Conservation (phyloP, 2,329 filamentous ascomycete species). For the Phoma sp. region DNA sequence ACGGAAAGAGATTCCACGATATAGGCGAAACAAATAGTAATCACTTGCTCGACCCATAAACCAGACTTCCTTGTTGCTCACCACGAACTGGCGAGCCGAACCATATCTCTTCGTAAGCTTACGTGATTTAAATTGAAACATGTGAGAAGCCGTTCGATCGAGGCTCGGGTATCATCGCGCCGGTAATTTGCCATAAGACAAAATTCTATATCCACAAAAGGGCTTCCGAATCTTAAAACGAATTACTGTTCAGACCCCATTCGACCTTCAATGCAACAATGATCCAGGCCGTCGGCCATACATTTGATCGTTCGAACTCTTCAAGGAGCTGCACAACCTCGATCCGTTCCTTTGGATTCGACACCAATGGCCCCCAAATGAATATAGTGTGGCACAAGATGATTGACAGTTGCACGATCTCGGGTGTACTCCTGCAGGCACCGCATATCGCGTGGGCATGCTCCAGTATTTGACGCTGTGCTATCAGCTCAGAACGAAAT, state of each 20-base stretch:
- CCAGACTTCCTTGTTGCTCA: too few species aligned
- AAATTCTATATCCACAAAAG: neutral
- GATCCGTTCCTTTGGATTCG: constrained; percentile 23
- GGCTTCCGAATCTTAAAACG: neutral
- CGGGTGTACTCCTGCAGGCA: constrained; percentile 32
- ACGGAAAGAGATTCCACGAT: too few species aligned
- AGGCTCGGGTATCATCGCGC: too few species aligned
- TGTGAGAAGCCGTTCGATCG: too few species aligned
- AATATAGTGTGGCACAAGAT: constrained; percentile 37
- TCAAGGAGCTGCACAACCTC: constrained; percentile 32
- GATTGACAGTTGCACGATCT: constrained; percentile 31
- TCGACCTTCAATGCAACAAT: constrained; percentile 32
- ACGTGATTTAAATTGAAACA: too few species aligned
- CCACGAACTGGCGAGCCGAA: too few species aligned
- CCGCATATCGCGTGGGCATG: constrained; percentile 38
- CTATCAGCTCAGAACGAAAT: constrained; percentile 9
- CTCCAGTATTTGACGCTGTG: constrained; percentile 27
- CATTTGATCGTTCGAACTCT: constrained; percentile 29
- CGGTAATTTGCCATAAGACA: too few species aligned
- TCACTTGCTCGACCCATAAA: too few species aligned
- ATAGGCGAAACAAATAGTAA: too few species aligned
- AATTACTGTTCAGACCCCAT: constrained; percentile 26
- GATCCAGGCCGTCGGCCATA: constrained; percentile 43
- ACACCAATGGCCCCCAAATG: constrained; percentile 35
- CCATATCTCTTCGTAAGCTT: too few species aligned